Base-by-base conservation (phyloP, 371 early-diverging fungal genomes). In the Mucor irregularis region DNA sequence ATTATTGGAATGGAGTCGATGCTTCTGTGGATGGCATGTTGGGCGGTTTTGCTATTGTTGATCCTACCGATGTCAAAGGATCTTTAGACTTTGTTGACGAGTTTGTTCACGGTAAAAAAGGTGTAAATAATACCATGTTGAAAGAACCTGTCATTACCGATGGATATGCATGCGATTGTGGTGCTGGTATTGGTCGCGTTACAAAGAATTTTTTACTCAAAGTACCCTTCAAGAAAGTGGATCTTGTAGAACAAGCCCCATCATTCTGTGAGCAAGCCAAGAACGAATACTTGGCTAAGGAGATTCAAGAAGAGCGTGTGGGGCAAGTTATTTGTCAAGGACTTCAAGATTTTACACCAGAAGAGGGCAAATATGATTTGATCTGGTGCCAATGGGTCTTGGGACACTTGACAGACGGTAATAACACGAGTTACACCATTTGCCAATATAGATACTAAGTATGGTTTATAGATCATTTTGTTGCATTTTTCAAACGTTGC, bases 381-480 rank as follows among this genome's bases (percentile, higher is more conserved):
- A 92, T 97, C 24, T 97, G 98, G 98, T 92, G 90, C 60, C 98
- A 97, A 69, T 97, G 98, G 98, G 96, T 96, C 1, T 74, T 96
- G 11, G 85, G 89, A 11, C 91, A 92, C 58, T 73, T 92, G 65
- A 89, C 88, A 2, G 90, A 91, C 59, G 85, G 87, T 86, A 78
- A 53, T 39, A 5, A 13, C 30, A 25, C 7, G 8, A 22, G 14
- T 14, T 29, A 47, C 19, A 48, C n/a, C n/a, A n/a, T n/a, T n/a
- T n/a, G n/a, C n/a, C n/a, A 39, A 25, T 14, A 16, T 29, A 38
- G 28, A 34, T 22, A 17, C 8, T 16, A 13, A 13, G 30, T 35
- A 9, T 24, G 11, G 13, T 29, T 0, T 24, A 25, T 65, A 90
- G 91, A 86, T 25, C 94, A 97, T 66, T 65, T 97, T 44, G 73